phyloP scores from a whole-genome alignment of 2,329 filamentous ascomycete genomes.

The Chrysosporium queenslandicum region DNA sequence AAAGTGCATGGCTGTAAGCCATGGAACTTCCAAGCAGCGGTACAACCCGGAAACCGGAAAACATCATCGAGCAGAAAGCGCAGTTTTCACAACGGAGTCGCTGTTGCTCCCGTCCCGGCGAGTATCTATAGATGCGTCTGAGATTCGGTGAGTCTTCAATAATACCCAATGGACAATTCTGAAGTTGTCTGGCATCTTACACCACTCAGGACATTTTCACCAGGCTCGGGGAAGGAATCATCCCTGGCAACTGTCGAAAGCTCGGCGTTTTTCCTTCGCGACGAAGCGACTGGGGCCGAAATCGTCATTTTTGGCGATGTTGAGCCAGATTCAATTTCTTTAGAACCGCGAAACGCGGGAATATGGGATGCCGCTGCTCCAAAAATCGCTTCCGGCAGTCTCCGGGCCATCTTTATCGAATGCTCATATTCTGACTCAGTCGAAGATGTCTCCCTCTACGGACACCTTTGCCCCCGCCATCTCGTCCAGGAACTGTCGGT shows the following conservation, averaged over 20 bases:
- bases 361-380: slow-evolving; percentile 85
- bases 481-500: slow-evolving; percentile 66
- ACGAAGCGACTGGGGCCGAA: slow-evolving; percentile 59
- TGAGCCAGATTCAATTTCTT: slow-evolving; percentile 77
- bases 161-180: neutral
- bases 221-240: slow-evolving; percentile 16
- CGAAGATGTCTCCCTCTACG: slow-evolving; percentile 67
- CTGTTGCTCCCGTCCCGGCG: slow-evolving; percentile 36
- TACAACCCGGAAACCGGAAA: slow-evolving; percentile 40
- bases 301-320: slow-evolving; percentile 93
- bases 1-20: slow-evolving; percentile 76
- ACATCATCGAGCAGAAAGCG: slow-evolving; percentile 50
- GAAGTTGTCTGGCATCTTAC: neutral
- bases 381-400: slow-evolving; percentile 61
- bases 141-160: slow-evolving; percentile 24
- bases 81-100: slow-evolving; percentile 38
- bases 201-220: slow-evolving; percentile 24
- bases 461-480: slow-evolving; percentile 76
- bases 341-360: slow-evolving; percentile 66
- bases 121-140: slow-evolving; percentile 27
- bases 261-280: slow-evolving; percentile 86
- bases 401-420: slow-evolving; percentile 85
- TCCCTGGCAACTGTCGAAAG: slow-evolving; percentile 50
- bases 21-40: slow-evolving; percentile 75
- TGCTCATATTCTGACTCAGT: slow-evolving; percentile 84